Conservation (phyloP, 2,329 filamentous ascomycete species). For the Xylaria sp. region DNA sequence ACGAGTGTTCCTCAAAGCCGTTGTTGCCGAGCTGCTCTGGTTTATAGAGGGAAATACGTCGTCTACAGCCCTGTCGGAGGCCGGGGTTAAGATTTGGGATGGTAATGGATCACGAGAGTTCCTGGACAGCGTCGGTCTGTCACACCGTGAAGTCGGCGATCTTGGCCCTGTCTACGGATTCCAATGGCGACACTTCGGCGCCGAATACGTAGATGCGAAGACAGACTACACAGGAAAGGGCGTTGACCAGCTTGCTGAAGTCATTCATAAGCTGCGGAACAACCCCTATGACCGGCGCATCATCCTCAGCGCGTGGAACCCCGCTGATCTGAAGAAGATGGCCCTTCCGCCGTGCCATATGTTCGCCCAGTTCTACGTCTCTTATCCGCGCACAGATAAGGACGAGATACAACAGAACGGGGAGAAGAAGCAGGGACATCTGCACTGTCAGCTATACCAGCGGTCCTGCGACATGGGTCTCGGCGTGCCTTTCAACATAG, state of each 20-base stretch:
- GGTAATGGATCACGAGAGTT: conserved; percentile 93
- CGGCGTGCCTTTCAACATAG: conserved; percentile 97
- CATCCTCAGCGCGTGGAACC: conserved; percentile 95
- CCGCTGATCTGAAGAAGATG: conserved; percentile 78
- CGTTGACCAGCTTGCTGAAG: conserved; percentile 90
- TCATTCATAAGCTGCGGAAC: conserved; percentile 85
- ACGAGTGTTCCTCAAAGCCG: conserved; percentile 90
- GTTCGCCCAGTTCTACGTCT: conserved; percentile 86
- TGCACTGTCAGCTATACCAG: conserved; percentile 93
- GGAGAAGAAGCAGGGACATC: conserved; percentile 67
- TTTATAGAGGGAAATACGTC: conserved; percentile 89
- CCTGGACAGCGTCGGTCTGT: conserved; percentile 85
- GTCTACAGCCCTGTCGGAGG: conserved; percentile 77
- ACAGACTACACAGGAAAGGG: conserved; percentile 89
- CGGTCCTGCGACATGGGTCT: conserved; percentile 96
- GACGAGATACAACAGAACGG: conserved; percentile 48
- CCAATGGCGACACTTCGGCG: conserved; percentile 98
- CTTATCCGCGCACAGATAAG: conserved; percentile 59
- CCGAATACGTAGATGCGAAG: conserved; percentile 81
- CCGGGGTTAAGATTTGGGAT: conserved; percentile 97
- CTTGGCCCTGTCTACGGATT: conserved; percentile 97
- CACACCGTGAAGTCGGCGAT: conserved; percentile 85
- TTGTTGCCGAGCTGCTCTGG: conserved; percentile 94
- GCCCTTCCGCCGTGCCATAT: conserved; percentile 84
- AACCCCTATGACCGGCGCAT: conserved; percentile 91